phyloP scores from a whole-genome alignment of 345 rosid genomes.

The Euphorbia lathyris region DNA sequence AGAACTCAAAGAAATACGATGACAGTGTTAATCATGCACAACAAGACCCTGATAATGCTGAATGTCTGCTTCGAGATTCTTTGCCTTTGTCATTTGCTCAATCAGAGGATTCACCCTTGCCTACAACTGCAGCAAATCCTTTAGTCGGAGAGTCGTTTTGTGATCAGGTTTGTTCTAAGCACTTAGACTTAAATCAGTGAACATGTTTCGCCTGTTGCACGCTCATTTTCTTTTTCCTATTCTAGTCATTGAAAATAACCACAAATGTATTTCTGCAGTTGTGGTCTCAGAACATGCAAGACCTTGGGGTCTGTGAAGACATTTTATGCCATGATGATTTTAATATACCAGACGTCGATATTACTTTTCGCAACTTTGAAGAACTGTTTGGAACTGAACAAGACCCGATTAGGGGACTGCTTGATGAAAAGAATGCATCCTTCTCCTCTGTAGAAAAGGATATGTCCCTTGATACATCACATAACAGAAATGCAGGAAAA shows the following conservation, averaged over 20 bases:
- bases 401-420: slow-evolving; percentile 32
- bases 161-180: slow-evolving; percentile 38
- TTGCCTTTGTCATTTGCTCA: slow-evolving; percentile 41
- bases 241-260: background rate
- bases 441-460: slow-evolving; percentile 39
- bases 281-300: slow-evolving; percentile 83
- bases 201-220: background rate
- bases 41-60: slow-evolving; percentile 24
- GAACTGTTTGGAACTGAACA: slow-evolving; percentile 70
- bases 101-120: slow-evolving; percentile 40
- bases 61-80: slow-evolving; percentile 32
- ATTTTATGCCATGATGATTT: slow-evolving; percentile 45
- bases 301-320: slow-evolving; percentile 82
- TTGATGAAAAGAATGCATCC: slow-evolving; percentile 30
- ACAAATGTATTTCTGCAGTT: slow-evolving; percentile 41
- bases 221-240: background rate
- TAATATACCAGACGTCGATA: slow-evolving; percentile 75
- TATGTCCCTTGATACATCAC: slow-evolving; percentile 33
- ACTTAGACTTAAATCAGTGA: slow-evolving; percentile 12
- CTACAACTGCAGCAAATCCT: slow-evolving; percentile 41
- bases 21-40: slow-evolving; percentile 22
- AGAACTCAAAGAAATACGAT: slow-evolving; percentile 19
- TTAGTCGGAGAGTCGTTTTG: slow-evolving; percentile 51
- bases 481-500: slow-evolving; percentile 17
- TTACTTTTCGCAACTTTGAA: slow-evolving; percentile 69